Percentiles rank a stretch among this genome's conserved stretches.
Conservation (phyloP, 805 yeast species). For the Ogataea thermomethanolica region DNA sequence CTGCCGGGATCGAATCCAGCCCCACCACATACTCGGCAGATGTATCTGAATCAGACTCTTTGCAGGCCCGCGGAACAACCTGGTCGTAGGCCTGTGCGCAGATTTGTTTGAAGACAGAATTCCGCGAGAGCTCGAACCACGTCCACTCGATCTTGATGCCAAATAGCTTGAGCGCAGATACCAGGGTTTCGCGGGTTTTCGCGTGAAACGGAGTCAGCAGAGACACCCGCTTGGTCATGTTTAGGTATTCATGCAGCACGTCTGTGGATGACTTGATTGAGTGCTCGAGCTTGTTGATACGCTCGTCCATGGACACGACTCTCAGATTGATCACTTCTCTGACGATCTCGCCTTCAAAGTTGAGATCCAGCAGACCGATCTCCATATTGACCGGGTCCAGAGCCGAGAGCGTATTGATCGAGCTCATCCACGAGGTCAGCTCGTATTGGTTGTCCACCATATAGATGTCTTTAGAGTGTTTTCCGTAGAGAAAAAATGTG, state of each 20-base stretch:
- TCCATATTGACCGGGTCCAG: conserved; percentile 35
- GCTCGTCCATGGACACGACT: conserved; percentile 10
- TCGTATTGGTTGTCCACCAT: conserved; percentile 44
- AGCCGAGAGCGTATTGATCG: conserved; percentile 51
- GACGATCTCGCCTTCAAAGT: conserved; percentile 9
- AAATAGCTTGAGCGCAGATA: conserved; percentile 43
- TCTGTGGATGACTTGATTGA: conserved; percentile 29
- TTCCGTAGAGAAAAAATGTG: conserved; percentile 40
- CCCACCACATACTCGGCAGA: conserved; percentile 18
- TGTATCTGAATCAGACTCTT: conserved; percentile 12
- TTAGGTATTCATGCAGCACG: conserved; percentile 36
- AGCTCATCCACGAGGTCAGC: conserved; percentile 54
- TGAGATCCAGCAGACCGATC: conserved; percentile 18
- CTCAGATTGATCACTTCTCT: conserved; percentile 21
- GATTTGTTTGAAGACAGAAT: conserved; percentile 22
- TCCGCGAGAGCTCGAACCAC: conserved; percentile 50
- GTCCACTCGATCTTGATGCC: conserved; percentile 55
- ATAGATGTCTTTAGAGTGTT: conserved; percentile 38
- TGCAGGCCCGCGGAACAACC: conserved; percentile 3
- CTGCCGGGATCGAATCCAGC: conserved; percentile 11
- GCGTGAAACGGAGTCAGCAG: conserved; percentile 52
- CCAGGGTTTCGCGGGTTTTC: conserved; percentile 49
- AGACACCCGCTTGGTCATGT: conserved; percentile 37
- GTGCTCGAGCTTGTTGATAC: conserved; percentile 7
- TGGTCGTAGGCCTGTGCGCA: conserved; percentile 3